Percentiles rank a stretch among this genome's conserved stretches.
phyloP scores from a whole-genome alignment of 306 rosid species.

The Hippophae tibetana region DNA sequence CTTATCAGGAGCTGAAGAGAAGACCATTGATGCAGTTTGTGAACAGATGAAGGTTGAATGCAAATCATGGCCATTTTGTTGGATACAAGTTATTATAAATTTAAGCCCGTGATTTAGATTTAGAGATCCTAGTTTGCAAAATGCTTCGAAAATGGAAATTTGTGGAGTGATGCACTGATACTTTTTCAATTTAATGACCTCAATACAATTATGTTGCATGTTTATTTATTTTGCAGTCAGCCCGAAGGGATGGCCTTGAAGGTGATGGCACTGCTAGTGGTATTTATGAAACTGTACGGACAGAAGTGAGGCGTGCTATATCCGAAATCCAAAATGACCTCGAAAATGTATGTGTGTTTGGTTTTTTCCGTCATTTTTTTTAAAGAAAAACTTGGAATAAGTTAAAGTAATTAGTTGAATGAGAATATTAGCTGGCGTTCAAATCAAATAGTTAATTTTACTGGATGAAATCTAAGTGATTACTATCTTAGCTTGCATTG shows the following conservation, averaged over 20 bases:
- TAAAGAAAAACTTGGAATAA: background rate
- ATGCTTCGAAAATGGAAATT: background rate
- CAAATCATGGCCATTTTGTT: background rate
- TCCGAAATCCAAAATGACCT: slow-evolving; percentile 79
- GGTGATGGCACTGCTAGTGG: slow-evolving; percentile 28
- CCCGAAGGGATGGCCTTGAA: slow-evolving; percentile 29
- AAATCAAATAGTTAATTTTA: background rate
- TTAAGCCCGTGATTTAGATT: background rate
- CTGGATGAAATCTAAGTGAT: background rate
- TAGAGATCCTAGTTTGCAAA: background rate
- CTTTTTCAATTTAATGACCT: slow-evolving; percentile 6
- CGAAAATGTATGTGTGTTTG: slow-evolving; percentile 46
- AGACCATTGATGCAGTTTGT: slow-evolving; percentile 49
- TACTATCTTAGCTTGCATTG: background rate
- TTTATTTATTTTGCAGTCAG: slow-evolving; percentile 36
- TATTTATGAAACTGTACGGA: slow-evolving; percentile 74
- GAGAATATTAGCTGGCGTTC: background rate
- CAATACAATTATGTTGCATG: background rate
- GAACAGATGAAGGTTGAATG: slow-evolving; percentile 51
- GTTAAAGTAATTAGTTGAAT: background rate
- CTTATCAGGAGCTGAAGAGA: slow-evolving; percentile 54
- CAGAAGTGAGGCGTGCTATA: slow-evolving; percentile 85
- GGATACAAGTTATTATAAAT: background rate
- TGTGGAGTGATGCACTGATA: slow-evolving; percentile 17
- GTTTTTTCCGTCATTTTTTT: background rate